These are phyloP conservation scores for Polytrichum commune DNA, from an alignment of 225 moss, liverwort and hornwort genomes.

Conservation along the genomic window DNA sequence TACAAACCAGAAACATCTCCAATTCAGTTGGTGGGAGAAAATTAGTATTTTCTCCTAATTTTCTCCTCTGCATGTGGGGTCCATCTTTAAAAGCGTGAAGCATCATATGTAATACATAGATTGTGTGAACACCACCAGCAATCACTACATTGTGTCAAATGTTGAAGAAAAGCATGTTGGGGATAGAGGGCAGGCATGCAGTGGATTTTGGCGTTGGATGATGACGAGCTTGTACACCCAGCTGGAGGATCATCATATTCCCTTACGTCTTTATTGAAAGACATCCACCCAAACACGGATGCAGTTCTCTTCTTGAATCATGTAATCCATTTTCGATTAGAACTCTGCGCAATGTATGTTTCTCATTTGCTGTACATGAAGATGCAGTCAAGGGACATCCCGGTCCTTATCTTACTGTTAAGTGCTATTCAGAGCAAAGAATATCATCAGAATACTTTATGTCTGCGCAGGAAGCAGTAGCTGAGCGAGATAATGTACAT, in stretches of 20 bases:
- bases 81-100: too few species aligned
- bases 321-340: conserved; percentile 5
- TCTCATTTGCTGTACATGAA: too few species aligned
- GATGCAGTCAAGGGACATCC: neutral
- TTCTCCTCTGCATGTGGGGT: too few species aligned
- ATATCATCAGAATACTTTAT: neutral
- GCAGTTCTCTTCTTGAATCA: conserved; percentile 25
- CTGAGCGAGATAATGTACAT: conserved; percentile 22
- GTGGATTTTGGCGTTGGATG: conserved; percentile 26
- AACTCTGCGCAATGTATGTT: too few species aligned
- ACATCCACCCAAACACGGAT: neutral
- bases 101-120: too few species aligned
- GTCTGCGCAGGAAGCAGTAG: conserved; percentile 16
- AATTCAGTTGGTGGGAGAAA: too few species aligned
- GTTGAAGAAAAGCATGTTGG: neutral
- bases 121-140: neutral
- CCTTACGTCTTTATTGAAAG: conserved; percentile 10
- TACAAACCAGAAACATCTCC: too few species aligned
- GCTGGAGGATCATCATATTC: conserved; percentile 10
- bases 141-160: neutral
- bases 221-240: conserved; percentile 26
- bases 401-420: neutral
- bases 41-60: too few species aligned
- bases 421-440: neutral
- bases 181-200: conserved; percentile 29